Conservation (phyloP, 768 basidiomycete genomes). For the Rubroboletus satanas region DNA sequence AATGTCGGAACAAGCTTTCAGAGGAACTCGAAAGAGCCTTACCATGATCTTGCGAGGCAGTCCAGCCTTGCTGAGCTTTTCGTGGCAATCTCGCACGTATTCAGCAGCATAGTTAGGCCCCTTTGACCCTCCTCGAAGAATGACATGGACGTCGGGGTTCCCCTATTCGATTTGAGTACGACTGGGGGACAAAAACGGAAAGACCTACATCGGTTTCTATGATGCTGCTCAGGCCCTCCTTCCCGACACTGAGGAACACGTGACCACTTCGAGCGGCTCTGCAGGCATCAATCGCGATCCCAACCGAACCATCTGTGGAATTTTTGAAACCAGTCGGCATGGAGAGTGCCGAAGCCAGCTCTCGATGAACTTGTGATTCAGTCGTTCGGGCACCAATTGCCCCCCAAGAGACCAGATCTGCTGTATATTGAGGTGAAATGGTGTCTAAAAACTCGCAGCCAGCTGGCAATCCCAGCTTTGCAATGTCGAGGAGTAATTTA, state of each 20-base stretch:
- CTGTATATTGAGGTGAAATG: slow-evolving; percentile 82
- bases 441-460: slow-evolving; percentile 96
- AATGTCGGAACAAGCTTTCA: not conserved
- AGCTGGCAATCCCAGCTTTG: slow-evolving; percentile 85
- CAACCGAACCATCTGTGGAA: slow-evolving; percentile 89
- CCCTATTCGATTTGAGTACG: slow-evolving; percentile 46
- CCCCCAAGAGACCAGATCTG: slow-evolving; percentile 92
- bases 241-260: slow-evolving; percentile 95
- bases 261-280: slow-evolving; percentile 87
- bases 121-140: slow-evolving; percentile 83
- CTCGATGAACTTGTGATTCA: slow-evolving; percentile 90
- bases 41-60: slow-evolving; percentile 87
- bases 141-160: slow-evolving; percentile 90
- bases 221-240: slow-evolving; percentile 92
- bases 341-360: slow-evolving; percentile 80
- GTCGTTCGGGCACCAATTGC: slow-evolving; percentile 94
- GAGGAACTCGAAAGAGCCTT: slow-evolving; percentile 14
- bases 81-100: slow-evolving; percentile 70
- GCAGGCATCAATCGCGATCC: slow-evolving; percentile 93
- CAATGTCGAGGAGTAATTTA: slow-evolving; percentile 80
- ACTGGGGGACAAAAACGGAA: not conserved
- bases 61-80: slow-evolving; percentile 74
- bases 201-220: slow-evolving; percentile 81
- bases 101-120: slow-evolving; percentile 88
- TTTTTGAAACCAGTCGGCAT: slow-evolving; percentile 99